These are phyloP conservation scores for Penicillium concentricum DNA, from an alignment of 2,329 filamentous ascomycete genomes.

Conservation along the genomic window DNA sequence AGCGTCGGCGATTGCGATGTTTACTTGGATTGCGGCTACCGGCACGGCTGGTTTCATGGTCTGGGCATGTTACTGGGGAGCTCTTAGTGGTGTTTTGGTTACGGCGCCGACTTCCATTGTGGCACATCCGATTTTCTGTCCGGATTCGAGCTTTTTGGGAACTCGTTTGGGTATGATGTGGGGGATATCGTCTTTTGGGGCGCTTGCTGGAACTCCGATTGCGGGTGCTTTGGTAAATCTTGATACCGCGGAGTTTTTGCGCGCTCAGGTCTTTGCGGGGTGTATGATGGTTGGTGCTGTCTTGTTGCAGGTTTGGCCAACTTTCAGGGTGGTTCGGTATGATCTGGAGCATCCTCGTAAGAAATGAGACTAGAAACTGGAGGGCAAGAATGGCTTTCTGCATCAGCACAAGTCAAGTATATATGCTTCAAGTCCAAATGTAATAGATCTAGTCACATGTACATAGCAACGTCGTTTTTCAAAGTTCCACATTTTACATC, in stretches of 20 bases:
- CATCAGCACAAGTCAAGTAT: neutral
- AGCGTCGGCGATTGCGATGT: slow-evolving; percentile 31
- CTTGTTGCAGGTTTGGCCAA: slow-evolving; percentile 29
- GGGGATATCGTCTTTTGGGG: slow-evolving; percentile 35
- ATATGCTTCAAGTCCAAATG: neutral
- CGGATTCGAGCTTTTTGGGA: slow-evolving; percentile 26
- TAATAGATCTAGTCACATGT: neutral
- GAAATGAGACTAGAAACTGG: neutral
- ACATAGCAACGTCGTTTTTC: too few species aligned
- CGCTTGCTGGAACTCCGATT: slow-evolving; percentile 33
- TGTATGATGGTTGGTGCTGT: slow-evolving; percentile 33
- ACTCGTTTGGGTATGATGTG: slow-evolving; percentile 38
- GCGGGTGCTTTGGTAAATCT: slow-evolving; percentile 33
- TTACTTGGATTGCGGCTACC: slow-evolving; percentile 31
- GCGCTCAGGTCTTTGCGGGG: slow-evolving; percentile 33
- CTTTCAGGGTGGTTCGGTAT: slow-evolving; percentile 21
- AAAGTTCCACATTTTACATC: too few species aligned
- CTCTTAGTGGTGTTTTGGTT: slow-evolving; percentile 31
- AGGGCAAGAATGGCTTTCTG: too few species aligned
- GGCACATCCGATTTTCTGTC: slow-evolving; percentile 30
- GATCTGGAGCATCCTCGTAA: slow-evolving; percentile 16
- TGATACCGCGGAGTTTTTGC: slow-evolving; percentile 25
- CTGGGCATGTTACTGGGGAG: slow-evolving; percentile 35
- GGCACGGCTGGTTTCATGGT: slow-evolving; percentile 28
- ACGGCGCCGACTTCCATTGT: slow-evolving; percentile 32